A percentile compares a stretch with the other conserved stretches of the same genome.
Conservation (phyloP, 495 filamentous ascomycete genomes). For the Lophiostoma macrostomum region DNA sequence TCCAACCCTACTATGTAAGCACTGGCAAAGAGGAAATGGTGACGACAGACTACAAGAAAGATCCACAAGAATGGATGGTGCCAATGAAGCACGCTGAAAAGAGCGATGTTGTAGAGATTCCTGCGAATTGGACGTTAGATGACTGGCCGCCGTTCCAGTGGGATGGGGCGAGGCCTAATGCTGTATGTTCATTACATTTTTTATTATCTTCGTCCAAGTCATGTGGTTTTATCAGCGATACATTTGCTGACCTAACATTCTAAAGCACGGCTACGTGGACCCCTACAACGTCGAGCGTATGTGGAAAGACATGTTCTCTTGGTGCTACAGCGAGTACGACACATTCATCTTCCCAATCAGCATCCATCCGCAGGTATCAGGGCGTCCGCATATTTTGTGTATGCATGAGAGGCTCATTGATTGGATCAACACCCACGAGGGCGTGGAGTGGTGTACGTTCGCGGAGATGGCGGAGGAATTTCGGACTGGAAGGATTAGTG, state of each 20-base stretch:
- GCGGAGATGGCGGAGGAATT: slow-evolving; percentile 68
- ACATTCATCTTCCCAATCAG: slow-evolving; percentile 69
- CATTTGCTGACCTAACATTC: slow-evolving; percentile 42
- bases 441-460: slow-evolving; percentile 72
- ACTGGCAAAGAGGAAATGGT: slow-evolving; percentile 33
- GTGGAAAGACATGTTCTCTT: slow-evolving; percentile 62
- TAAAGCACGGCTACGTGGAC: slow-evolving; percentile 53
- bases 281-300: slow-evolving; percentile 40
- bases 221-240: too few relatives aligned
- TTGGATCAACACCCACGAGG: slow-evolving; percentile 69
- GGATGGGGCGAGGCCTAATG: slow-evolving; percentile 5
- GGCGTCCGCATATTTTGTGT: slow-evolving; percentile 59
- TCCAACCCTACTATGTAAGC: slow-evolving; percentile 47
- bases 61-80: slow-evolving; percentile 46
- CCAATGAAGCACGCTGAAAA: slow-evolving; percentile 39
- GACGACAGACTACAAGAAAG: slow-evolving; percentile 42
- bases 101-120: slow-evolving; percentile 49
- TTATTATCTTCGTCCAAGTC: neutral
- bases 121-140: slow-evolving; percentile 50
- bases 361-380: slow-evolving; percentile 67
- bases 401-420: slow-evolving; percentile 70
- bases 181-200: neutral
- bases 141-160: slow-evolving; percentile 46
- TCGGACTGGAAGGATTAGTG: slow-evolving; percentile 40
- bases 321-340: slow-evolving; percentile 67